A percentile compares a stretch with the other conserved stretches of the same genome.
These are phyloP conservation scores for Neofusicoccum sp. DNA, from an alignment of 2,329 filamentous ascomycete genomes.

Conservation along the genomic window DNA sequence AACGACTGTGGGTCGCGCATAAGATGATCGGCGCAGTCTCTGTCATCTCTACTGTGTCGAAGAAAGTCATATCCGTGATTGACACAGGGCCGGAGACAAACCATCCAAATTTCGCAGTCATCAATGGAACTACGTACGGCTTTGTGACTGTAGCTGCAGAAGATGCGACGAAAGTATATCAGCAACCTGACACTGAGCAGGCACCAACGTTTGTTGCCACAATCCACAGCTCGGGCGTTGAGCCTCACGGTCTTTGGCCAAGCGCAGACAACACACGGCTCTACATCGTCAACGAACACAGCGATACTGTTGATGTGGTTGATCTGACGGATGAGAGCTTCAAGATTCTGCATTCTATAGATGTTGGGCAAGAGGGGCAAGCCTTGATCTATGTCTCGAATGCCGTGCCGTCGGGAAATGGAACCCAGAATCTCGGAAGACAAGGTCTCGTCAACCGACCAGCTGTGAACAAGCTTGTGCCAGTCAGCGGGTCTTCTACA, in stretches of 20 bases:
- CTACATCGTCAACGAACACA: conserved; percentile 20
- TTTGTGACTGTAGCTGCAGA: conserved; percentile 14
- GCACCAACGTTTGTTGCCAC: not conserved
- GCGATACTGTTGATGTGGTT: conserved; percentile 16
- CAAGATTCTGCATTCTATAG: not conserved
- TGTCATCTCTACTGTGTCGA: not conserved
- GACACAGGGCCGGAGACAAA: conserved; percentile 15
- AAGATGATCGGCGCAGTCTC: conserved; percentile 6
- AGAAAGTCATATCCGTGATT: not conserved
- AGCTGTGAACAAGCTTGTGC: not conserved
- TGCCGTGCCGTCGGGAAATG: not conserved
- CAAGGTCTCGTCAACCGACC: conserved; percentile 11
- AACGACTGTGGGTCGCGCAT: conserved; percentile 12
- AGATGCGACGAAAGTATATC: conserved; percentile 10
- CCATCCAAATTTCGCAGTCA: conserved; percentile 13
- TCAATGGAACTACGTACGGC: conserved; percentile 10
- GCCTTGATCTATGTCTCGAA: conserved; percentile 12
- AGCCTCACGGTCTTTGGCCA: conserved; percentile 19
- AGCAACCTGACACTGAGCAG: not conserved
- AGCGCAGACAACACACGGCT: conserved; percentile 16
- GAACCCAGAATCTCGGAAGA: not conserved
- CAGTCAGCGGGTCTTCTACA: not conserved
- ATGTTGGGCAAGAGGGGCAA: conserved; percentile 18
- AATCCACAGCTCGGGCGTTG: not conserved
- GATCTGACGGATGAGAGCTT: not conserved